Conservation (phyloP, 2,329 filamentous ascomycete genomes). For the Cercospora citrullina region DNA sequence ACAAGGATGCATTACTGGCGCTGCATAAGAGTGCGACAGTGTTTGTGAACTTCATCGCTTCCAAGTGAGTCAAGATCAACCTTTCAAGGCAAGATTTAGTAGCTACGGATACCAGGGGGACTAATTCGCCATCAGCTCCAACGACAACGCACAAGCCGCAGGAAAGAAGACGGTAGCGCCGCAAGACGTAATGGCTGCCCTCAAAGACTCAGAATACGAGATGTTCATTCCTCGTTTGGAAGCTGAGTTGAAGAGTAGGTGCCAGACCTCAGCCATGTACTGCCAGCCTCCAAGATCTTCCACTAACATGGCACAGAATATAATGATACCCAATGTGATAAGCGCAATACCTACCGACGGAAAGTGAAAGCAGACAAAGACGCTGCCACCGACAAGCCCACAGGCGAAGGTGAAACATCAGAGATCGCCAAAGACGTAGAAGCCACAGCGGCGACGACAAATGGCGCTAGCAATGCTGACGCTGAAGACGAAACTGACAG, state of each 20-base stretch:
- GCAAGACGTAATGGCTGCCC: constrained; percentile 71
- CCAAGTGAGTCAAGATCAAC: constrained; percentile 58
- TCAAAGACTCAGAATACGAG: constrained; percentile 74
- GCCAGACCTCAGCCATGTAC: background rate
- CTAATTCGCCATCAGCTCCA: constrained; percentile 57
- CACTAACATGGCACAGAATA: constrained; percentile 56
- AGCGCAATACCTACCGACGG: constrained; percentile 70
- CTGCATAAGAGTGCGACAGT: constrained; percentile 80
- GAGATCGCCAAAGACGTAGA: constrained; percentile 23
- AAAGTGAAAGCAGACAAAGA: constrained; percentile 67
- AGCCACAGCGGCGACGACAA: constrained; percentile 5
- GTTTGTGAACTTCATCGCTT: constrained; percentile 77
- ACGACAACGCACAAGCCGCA: constrained; percentile 65
- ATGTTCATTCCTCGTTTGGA: constrained; percentile 71
- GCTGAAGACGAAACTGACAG: constrained; percentile 46
- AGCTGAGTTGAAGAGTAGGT: constrained; percentile 72
- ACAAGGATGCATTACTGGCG: constrained; percentile 76
- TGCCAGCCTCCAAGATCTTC: background rate
- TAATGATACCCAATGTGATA: constrained; percentile 70
- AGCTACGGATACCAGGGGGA: background rate
- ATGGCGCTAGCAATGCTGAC: constrained; percentile 34
- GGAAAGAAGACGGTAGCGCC: constrained; percentile 78
- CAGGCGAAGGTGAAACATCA: constrained; percentile 16
- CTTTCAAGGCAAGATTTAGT: background rate
- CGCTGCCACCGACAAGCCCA: constrained; percentile 24